Conservation (phyloP, 2,329 filamentous ascomycete genomes). For the Furcasterigmium sp. region DNA sequence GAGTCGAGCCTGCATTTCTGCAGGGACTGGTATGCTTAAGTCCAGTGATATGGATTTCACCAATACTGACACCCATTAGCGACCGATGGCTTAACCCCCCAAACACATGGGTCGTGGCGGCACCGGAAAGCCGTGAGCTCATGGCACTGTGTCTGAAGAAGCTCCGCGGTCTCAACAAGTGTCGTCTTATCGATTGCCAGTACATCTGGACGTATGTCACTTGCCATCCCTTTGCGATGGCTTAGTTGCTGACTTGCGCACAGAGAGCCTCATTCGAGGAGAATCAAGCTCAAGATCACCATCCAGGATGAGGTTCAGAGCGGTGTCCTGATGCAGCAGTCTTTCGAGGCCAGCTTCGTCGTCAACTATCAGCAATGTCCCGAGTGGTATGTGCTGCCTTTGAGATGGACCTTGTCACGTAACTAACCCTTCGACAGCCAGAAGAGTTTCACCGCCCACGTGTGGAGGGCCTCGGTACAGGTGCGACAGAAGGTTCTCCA, state of each 20-base stretch:
- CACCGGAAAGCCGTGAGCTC: slow-evolving; percentile 84
- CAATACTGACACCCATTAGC: slow-evolving; percentile 27
- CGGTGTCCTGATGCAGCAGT: slow-evolving; percentile 74
- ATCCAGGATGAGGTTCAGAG: slow-evolving; percentile 68
- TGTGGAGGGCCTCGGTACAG: slow-evolving; percentile 90
- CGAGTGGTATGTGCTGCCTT: slow-evolving; percentile 51
- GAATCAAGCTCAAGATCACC: slow-evolving; percentile 92
- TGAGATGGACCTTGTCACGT: not conserved
- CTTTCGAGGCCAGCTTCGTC: slow-evolving; percentile 90
- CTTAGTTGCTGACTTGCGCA: not conserved
- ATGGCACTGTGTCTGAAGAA: slow-evolving; percentile 88
- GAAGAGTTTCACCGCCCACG: slow-evolving; percentile 55
- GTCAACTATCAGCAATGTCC: slow-evolving; percentile 91
- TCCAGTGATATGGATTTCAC: not conserved
- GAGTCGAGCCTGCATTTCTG: slow-evolving; percentile 89
- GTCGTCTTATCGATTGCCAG: slow-evolving; percentile 89
- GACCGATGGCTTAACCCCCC: slow-evolving; percentile 91
- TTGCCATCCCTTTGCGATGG: not conserved
- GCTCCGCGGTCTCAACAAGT: slow-evolving; percentile 78
- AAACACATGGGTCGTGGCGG: slow-evolving; percentile 64
- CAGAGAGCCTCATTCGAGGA: slow-evolving; percentile 79
- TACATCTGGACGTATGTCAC: slow-evolving; percentile 77
- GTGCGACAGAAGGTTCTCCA: slow-evolving; percentile 95
- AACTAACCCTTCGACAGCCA: slow-evolving; percentile 62
- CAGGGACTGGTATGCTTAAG: slow-evolving; percentile 55